Conservation (phyloP, 169 alveolate species). For the Prorocentrum cordatum region DNA sequence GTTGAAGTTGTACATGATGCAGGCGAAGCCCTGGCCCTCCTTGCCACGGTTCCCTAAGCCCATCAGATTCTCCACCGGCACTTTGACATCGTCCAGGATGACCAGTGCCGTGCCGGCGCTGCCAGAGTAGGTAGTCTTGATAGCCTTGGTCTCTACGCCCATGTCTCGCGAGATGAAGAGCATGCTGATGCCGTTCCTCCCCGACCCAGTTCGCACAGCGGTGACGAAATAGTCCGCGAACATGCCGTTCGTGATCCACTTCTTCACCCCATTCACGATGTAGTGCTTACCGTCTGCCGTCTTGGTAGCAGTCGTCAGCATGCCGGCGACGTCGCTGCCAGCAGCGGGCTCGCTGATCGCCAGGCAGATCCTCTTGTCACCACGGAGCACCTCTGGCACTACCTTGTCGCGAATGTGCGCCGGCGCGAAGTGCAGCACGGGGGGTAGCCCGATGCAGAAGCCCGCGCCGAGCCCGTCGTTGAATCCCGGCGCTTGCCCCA, state of each 20-base stretch:
- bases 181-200: conserved; percentile 57
- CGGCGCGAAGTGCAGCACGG: conserved; percentile 48
- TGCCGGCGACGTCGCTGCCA: conserved; percentile 60
- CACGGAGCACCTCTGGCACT: conserved; percentile 10
- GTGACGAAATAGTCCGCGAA: conserved; percentile 45
- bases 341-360: conserved; percentile 70
- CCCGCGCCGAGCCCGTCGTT: conserved; percentile 42
- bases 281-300: conserved; percentile 25
- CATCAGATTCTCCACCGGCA: conserved; percentile 60
- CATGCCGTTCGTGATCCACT: conserved; percentile 70
- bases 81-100: conserved; percentile 64
- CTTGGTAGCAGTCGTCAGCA: conserved; percentile 17
- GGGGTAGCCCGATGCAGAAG: conserved; percentile 65
- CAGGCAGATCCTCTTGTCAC: conserved; percentile 69
- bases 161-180: conserved; percentile 37
- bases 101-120: conserved; percentile 59
- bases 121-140: conserved; percentile 27
- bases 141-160: conserved; percentile 36
- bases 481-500: background rate
- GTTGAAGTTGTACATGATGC: conserved; percentile 68
- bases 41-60: too few relatives aligned
- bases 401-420: conserved; percentile 6
- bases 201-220: conserved; percentile 67
- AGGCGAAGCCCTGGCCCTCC: conserved; percentile 64
- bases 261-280: conserved; percentile 70